Evolutionary conservation across 495 filamentous ascomycete species (phyloP).

Genomic region (Penicillium silybi): DNA sequence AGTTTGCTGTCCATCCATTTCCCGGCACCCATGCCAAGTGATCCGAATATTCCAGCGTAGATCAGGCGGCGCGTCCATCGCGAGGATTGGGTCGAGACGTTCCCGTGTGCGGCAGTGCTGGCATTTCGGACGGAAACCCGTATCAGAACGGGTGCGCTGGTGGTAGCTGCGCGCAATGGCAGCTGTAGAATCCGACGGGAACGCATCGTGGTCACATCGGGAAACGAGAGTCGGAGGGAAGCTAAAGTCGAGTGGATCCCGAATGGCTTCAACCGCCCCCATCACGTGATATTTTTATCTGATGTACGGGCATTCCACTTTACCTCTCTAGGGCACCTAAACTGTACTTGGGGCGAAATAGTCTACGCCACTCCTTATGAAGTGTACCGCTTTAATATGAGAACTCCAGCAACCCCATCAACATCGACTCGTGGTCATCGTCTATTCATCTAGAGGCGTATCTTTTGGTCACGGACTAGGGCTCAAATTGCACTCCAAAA

Average conservation of each 20-base stretch:
- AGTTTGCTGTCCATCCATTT: slow-evolving; percentile 27
- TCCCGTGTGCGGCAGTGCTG: slow-evolving; percentile 20
- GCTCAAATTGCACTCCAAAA: neutral
- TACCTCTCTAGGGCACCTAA: too few relatives aligned
- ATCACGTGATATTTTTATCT: neutral
- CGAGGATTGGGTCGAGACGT: slow-evolving; percentile 18
- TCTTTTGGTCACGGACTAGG: slow-evolving; percentile 2
- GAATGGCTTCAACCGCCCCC: neutral
- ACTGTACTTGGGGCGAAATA: too few relatives aligned
- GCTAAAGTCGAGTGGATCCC: neutral
- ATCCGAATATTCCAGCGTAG: slow-evolving; percentile 35
- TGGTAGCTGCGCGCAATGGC: slow-evolving; percentile 12
- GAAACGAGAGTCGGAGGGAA: neutral
- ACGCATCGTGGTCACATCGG: slow-evolving; percentile 32
- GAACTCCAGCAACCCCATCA: neutral
- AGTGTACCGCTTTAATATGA: neutral
- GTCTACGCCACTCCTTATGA: neutral
- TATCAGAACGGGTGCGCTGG: neutral
- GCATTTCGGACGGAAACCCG: slow-evolving; percentile 17
- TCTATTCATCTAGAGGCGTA: slow-evolving; percentile 27
- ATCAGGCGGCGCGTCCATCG: slow-evolving; percentile 39
- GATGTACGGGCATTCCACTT: neutral
- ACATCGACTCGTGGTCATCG: slow-evolving; percentile 21
- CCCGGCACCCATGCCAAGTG: slow-evolving; percentile 25
- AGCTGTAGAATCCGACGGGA: slow-evolving; percentile 25